Evolutionary conservation across 73 alveolate species (phyloP).

Genomic region (Durusdinium trenchii): DNA sequence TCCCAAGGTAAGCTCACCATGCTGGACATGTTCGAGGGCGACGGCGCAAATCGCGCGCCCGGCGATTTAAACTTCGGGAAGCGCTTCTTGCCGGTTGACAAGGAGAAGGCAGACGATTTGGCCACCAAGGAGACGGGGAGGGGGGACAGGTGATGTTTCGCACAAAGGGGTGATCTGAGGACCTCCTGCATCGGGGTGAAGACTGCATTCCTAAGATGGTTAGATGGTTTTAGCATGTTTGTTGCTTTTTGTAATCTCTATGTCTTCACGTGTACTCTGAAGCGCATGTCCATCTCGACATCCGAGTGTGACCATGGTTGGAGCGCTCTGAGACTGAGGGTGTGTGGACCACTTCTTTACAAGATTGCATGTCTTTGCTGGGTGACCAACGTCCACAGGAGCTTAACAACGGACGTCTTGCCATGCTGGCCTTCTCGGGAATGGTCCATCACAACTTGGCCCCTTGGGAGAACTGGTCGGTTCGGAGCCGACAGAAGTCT

Average conservation of each 20-base stretch:
- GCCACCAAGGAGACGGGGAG: constrained; percentile 1
- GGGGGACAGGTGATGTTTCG: neutral
- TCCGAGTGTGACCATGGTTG: no score
- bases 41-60: constrained; percentile 84
- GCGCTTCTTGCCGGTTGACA: constrained; percentile 65
- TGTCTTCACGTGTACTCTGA: no score
- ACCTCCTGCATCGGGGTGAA: no score
- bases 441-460: constrained; percentile 91
- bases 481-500: neutral
- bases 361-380: no score
- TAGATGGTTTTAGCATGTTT: no score
- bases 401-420: constrained; percentile 66
- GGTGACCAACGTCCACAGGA: neutral
- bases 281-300: no score
- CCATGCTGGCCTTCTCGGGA: constrained; percentile 87
- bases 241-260: no score
- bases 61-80: constrained; percentile 89
- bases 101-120: constrained; percentile 68
- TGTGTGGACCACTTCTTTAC: no score
- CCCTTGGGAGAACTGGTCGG: neutral
- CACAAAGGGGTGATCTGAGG: no score
- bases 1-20: constrained; percentile 60
- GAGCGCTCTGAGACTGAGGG: no score
- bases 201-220: no score
- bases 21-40: constrained; percentile 96